Evolutionary conservation across 441 rosid genomes (phyloP).

Genomic region (Kokia cookei): DNA sequence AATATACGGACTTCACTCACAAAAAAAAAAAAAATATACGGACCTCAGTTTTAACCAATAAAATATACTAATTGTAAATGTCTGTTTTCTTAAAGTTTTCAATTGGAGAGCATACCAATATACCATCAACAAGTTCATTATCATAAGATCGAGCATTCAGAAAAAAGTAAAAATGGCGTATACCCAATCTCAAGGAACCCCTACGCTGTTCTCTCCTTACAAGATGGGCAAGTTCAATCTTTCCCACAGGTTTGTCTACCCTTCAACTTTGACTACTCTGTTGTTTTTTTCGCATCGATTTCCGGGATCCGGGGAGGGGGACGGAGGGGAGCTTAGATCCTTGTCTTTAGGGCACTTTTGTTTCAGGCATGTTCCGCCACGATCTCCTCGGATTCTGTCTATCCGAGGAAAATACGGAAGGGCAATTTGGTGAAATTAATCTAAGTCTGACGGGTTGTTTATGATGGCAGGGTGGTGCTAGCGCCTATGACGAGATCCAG

Average conservation of each 20-base stretch:
- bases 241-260: conserved; percentile 56
- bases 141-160: not conserved
- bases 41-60: not conserved
- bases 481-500: conserved; percentile 95
- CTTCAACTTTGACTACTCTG: not conserved
- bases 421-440: not conserved
- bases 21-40: too few relatives aligned
- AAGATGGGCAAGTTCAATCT: conserved; percentile 69
- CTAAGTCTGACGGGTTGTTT: not conserved
- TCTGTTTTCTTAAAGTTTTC: not conserved
- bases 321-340: not conserved
- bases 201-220: conserved; percentile 49
- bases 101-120: not conserved
- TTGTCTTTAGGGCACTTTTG: conserved; percentile 2
- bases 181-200: not conserved
- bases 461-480: conserved; percentile 61
- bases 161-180: conserved; percentile 15
- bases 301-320: not conserved
- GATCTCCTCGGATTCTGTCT: conserved; percentile 1
- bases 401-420: not conserved
- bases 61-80: not conserved
- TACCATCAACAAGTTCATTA: not conserved
- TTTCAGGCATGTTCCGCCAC: not conserved
- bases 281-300: not conserved
- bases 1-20: not conserved